Conservation (phyloP, 2,329 filamentous ascomycete genomes). For the Fonsecaea monophora region DNA sequence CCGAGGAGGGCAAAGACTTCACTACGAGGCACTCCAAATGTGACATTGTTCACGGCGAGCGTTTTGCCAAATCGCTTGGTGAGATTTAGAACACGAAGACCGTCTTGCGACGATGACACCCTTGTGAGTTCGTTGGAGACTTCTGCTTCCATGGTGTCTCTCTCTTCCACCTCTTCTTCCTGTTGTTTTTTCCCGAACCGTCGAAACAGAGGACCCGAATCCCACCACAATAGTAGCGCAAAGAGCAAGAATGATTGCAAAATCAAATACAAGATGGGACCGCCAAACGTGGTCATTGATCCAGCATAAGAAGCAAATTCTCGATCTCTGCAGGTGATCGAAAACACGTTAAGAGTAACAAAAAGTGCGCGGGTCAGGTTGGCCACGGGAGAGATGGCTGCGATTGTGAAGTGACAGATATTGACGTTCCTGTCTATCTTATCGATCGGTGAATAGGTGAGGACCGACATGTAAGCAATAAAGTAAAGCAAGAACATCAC, state of each 20-base stretch:
- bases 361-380: slow-evolving; percentile 78
- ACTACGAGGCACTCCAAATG: slow-evolving; percentile 78
- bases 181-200: slow-evolving; percentile 57
- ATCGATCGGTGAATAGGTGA: slow-evolving; percentile 76
- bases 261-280: slow-evolving; percentile 82
- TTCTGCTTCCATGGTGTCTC: slow-evolving; percentile 60
- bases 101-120: slow-evolving; percentile 67
- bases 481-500: slow-evolving; percentile 74
- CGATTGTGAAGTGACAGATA: slow-evolving; percentile 76
- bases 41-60: slow-evolving; percentile 85
- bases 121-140: slow-evolving; percentile 69
- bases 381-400: slow-evolving; percentile 75
- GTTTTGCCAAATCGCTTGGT: slow-evolving; percentile 79
- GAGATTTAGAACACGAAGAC: slow-evolving; percentile 78
- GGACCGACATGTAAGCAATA: slow-evolving; percentile 72
- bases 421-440: slow-evolving; percentile 71
- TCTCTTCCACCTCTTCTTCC: slow-evolving; percentile 50
- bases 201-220: slow-evolving; percentile 72
- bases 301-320: slow-evolving; percentile 72
- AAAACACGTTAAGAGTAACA: slow-evolving; percentile 81
- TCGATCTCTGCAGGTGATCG: slow-evolving; percentile 71
- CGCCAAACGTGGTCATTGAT: slow-evolving; percentile 76
- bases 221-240: slow-evolving; percentile 75
- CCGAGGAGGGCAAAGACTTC: slow-evolving; percentile 90
- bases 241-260: slow-evolving; percentile 76